Base-by-base conservation (phyloP, 2,329 filamentous ascomycete genomes). In the Xylaria sp. region DNA sequence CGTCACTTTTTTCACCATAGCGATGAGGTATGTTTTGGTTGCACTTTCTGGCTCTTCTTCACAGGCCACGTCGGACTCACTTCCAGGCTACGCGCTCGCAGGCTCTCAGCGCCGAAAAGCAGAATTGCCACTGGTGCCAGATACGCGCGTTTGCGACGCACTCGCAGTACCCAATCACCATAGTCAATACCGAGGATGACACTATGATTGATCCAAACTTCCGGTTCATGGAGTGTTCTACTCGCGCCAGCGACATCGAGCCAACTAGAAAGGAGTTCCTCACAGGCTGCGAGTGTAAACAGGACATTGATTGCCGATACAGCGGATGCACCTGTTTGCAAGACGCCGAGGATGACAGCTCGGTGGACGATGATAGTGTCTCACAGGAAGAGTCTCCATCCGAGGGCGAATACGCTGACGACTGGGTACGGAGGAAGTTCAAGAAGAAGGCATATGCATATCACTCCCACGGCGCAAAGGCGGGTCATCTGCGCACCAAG, bases 281-380 rank as follows among this genome's bases (percentile, higher is more conserved):
- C 71, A 86, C 85, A 64, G 93, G 93, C 2, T 97, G 93, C 77
- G 81, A 86, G 56, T 97, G 93, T 75, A 79, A 76, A 1, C 81
- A 87, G 1, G 84, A 88, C 59, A 84, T 86, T 74, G 86, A 89
- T 3, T 94, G 93, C 76, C 89, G 92, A 76, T 92, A 90, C 73
- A 84, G 82, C 46, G 83, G 81, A 28, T 97, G 93, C 76, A 83
- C 86, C 10, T 96, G 93, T 72, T 84, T 94, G 10, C 80, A 84
- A 65, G 85, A 87, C 72, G 80, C 86, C 71, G 81, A 80, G n/a
- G 75, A 77, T 34, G 70, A 71, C 57, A 75, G 73, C 0, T 84
- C 87, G n/a, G 90, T 88, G 28, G 87, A 90, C 10, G 85, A 58
- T 0, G 34, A 37, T 7, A 55, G 20, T 18, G n/a, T 23, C 46